These are phyloP conservation scores for Marsdenia floribunda DNA, from an alignment of 257 asterid genomes.

Conservation along the genomic window DNA sequence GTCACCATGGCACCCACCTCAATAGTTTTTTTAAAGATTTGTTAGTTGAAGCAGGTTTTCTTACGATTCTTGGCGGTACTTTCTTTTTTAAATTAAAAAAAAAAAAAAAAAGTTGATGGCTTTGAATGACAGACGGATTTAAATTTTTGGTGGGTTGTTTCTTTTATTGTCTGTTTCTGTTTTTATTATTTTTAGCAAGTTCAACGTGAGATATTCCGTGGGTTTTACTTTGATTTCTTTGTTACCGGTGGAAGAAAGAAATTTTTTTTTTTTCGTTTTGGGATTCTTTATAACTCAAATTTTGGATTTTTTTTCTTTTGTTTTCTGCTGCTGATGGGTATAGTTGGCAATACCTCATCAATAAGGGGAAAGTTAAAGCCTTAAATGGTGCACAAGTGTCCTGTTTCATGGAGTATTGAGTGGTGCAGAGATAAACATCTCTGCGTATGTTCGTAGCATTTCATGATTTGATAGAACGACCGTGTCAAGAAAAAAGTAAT, in stretches of 20 bases:
- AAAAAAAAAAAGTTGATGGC: conserved; percentile 33
- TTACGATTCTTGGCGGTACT: conserved; percentile 42
- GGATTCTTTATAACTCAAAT: conserved; percentile 28
- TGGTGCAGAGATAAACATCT: conserved; percentile 19
- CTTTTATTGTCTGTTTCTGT: conserved; percentile 36
- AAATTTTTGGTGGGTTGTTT: conserved; percentile 45
- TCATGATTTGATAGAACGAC: neutral
- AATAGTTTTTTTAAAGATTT: conserved; percentile 25
- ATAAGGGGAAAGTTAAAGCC: conserved; percentile 3
- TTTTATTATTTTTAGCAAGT: conserved; percentile 21
- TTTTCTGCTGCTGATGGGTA: conserved; percentile 21
- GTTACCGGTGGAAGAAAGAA: conserved; percentile 21
- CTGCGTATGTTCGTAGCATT: neutral
- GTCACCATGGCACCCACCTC: conserved; percentile 39
- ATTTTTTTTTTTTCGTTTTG: conserved; percentile 10
- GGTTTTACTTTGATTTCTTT: conserved; percentile 26
- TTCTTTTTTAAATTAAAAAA: conserved; percentile 7
- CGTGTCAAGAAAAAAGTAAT: conserved; percentile 10
- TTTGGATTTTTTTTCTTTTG: conserved; percentile 33
- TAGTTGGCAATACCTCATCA: conserved; percentile 11
- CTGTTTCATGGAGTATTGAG: conserved; percentile 34
- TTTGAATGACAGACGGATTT: conserved; percentile 34
- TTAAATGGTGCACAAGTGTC: conserved; percentile 20
- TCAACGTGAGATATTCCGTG: conserved; percentile 24
- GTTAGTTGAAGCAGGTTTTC: conserved; percentile 46